These are phyloP conservation scores for Mycena leptocephala DNA, from an alignment of 768 basidiomycete genomes.

Conservation along the genomic window DNA sequence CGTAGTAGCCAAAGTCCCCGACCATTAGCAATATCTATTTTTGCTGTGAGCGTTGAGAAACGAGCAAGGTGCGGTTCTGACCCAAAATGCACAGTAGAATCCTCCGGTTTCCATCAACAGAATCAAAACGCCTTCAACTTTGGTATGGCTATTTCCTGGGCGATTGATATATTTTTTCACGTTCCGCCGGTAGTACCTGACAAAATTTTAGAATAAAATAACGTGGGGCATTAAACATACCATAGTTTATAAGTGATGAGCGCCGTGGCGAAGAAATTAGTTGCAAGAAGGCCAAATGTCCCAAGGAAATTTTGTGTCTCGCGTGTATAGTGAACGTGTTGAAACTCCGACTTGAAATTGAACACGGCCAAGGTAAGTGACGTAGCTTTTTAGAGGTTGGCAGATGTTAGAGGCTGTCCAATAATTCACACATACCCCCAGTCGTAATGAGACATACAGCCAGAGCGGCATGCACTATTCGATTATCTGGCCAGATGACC, in stretches of 20 bases:
- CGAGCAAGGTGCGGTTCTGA: not conserved
- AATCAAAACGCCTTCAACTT: slow-evolving; percentile 34
- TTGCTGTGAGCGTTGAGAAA: not conserved
- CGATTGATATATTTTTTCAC: slow-evolving; percentile 34
- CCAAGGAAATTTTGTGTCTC: slow-evolving; percentile 30
- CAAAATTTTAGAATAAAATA: not conserved
- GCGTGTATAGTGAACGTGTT: not conserved
- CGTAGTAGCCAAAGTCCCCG: slow-evolving; percentile 34
- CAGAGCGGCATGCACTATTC: slow-evolving; percentile 23
- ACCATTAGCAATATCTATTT: slow-evolving; percentile 29
- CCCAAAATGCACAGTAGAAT: slow-evolving; percentile 37
- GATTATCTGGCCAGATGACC: slow-evolving; percentile 35
- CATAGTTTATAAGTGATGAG: slow-evolving; percentile 38
- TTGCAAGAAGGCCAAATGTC: slow-evolving; percentile 32
- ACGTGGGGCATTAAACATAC: not conserved
- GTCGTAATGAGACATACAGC: slow-evolving; percentile 32
- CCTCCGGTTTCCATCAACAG: slow-evolving; percentile 36
- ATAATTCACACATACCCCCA: slow-evolving; percentile 25
- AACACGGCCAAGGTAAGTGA: slow-evolving; percentile 32
- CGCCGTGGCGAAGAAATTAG: slow-evolving; percentile 31
- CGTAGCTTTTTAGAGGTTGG: not conserved
- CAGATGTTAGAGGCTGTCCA: not conserved
- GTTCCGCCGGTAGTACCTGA: slow-evolving; percentile 36
- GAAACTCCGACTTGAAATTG: slow-evolving; percentile 30
- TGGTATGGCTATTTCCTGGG: not conserved